Evolutionary conservation across 345 rosid species (phyloP).

Genomic region (Linum lewisii): DNA sequence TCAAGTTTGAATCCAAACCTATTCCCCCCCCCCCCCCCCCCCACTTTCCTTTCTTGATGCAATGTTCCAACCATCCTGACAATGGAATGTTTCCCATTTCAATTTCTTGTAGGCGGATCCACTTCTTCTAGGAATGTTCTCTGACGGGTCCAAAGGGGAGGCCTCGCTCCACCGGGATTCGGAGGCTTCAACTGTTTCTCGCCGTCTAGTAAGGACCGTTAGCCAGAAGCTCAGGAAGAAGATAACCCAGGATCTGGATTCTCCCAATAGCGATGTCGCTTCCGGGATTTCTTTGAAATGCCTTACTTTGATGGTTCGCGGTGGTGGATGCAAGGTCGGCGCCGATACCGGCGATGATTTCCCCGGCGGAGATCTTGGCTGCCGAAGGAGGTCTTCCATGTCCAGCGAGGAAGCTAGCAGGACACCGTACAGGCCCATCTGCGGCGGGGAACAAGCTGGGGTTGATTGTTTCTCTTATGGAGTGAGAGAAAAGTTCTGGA

Average conservation of each 20-base stretch:
- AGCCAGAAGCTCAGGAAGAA: slow-evolving; percentile 70
- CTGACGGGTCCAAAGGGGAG: slow-evolving; percentile 39
- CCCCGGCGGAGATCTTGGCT: slow-evolving; percentile 45
- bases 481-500: slow-evolving; percentile 75
- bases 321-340: slow-evolving; percentile 93
- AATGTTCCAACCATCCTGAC: too few relatives aligned
- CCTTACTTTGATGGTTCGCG: slow-evolving; percentile 59
- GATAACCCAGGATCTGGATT: slow-evolving; percentile 30
- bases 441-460: slow-evolving; percentile 61
- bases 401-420: slow-evolving; percentile 55
- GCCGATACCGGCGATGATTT: slow-evolving; percentile 73
- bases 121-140: slow-evolving; percentile 24
- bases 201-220: slow-evolving; percentile 63
- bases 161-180: slow-evolving; percentile 50
- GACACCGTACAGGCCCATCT: slow-evolving; percentile 43
- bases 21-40: too few relatives aligned
- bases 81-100: too few relatives aligned
- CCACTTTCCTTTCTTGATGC: not conserved
- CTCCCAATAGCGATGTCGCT: slow-evolving; percentile 40
- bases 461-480: slow-evolving; percentile 89
- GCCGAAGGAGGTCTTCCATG: slow-evolving; percentile 63
- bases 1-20: not conserved
- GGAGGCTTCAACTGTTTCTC: slow-evolving; percentile 61
- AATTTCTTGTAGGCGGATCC: too few relatives aligned
- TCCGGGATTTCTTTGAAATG: slow-evolving; percentile 56